Evolutionary conservation across 192 early-diverging fungal species (phyloP).

Genomic region (Umbelopsis isabellina): DNA sequence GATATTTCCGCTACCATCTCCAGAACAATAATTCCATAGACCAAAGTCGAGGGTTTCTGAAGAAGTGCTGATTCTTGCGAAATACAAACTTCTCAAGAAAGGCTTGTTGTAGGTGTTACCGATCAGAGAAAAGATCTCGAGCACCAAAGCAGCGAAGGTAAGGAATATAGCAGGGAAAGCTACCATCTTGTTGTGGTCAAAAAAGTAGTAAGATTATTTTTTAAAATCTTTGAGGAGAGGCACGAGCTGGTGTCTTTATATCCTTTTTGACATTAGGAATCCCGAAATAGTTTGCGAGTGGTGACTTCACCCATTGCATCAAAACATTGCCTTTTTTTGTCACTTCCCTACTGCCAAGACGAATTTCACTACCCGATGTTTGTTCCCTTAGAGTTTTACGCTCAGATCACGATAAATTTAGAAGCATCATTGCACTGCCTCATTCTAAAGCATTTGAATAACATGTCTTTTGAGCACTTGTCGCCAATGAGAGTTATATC

Average conservation of each 20-base stretch:
- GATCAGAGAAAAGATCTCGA: constrained; percentile 31
- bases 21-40: constrained; percentile 32
- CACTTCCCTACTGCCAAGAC: background rate
- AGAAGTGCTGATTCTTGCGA: constrained; percentile 9
- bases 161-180: constrained; percentile 32
- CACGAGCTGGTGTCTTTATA: background rate
- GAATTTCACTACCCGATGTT: background rate
- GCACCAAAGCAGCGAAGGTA: constrained; percentile 33
- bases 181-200: constrained; percentile 20
- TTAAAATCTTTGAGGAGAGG: background rate
- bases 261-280: background rate
- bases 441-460: background rate
- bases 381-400: background rate
- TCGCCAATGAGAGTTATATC: too few species aligned
- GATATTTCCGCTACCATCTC: constrained; percentile 10
- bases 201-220: too few species aligned
- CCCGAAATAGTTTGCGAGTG: background rate
- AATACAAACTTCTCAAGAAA: constrained; percentile 31
- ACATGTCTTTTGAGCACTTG: too few species aligned
- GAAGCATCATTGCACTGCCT: background rate
- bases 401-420: too few species aligned
- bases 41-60: constrained; percentile 24
- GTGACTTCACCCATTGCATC: constrained; percentile 20
- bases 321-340: constrained; percentile 17
- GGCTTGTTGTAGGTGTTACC: constrained; percentile 31